Conservation (phyloP, 2,329 filamentous ascomycete genomes). For the Xylaria sp. region DNA sequence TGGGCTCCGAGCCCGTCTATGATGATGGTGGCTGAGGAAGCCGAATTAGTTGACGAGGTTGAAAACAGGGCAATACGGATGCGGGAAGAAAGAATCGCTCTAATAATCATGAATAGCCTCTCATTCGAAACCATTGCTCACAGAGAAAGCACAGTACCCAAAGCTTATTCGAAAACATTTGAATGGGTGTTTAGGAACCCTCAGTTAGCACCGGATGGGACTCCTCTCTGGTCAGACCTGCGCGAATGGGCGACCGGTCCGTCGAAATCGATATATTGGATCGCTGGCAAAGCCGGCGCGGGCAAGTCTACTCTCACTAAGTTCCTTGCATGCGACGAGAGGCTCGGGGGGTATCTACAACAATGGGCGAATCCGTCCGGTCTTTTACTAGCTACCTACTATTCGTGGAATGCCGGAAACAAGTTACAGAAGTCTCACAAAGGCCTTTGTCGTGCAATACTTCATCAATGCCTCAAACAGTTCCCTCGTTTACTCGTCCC, state of each 20-base stretch:
- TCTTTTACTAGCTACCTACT: slow-evolving; percentile 12
- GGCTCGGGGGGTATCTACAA: background rate
- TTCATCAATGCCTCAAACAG: slow-evolving; percentile 18
- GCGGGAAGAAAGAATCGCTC: background rate
- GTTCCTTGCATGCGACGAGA: slow-evolving; percentile 20
- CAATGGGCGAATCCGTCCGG: slow-evolving; percentile 2
- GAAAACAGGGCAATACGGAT: background rate
- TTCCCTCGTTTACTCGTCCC: slow-evolving; percentile 1
- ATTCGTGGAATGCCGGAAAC: slow-evolving; percentile 29
- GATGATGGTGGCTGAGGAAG: background rate
- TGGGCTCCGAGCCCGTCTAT: background rate
- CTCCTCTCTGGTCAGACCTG: slow-evolving; percentile 19
- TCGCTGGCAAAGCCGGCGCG: slow-evolving; percentile 38
- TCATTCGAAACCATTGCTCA: slow-evolving; percentile 1
- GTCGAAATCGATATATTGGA: slow-evolving; percentile 14
- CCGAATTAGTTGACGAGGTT: background rate
- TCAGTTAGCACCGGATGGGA: background rate
- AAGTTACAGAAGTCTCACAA: slow-evolving; percentile 13
- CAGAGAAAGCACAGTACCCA: slow-evolving; percentile 9
- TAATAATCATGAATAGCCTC: slow-evolving; percentile 1
- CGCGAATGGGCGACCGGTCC: slow-evolving; percentile 2
- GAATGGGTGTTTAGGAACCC: slow-evolving; percentile 10
- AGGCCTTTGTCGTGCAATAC: slow-evolving; percentile 18
- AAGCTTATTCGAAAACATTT: slow-evolving; percentile 11
- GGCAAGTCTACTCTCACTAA: slow-evolving; percentile 41